Base-by-base conservation (phyloP, 1,139 yeast genomes). In the Lodderomyces pseudojiufengensis region DNA sequence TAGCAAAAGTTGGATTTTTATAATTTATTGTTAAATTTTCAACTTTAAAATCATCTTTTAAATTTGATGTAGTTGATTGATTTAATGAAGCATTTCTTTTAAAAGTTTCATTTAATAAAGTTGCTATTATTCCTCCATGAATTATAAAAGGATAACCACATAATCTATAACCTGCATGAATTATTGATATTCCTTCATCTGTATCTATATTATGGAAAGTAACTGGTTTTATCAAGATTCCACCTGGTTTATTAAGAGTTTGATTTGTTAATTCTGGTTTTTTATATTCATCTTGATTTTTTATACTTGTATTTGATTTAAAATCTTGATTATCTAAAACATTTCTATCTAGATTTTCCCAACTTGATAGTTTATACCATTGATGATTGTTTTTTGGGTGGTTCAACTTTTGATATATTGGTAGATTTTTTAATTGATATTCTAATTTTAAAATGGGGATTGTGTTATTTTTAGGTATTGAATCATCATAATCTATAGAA, bases 81-180 rank as follows among this genome's bases (percentile, higher is more conserved):
- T 63, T 45, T 50, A 76, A 59, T 6, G 74, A 69, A 1, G 83
- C 81, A 37, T 76, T 73, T 35, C 82, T 58, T 39, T 76, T 80
- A 61, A 79, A 71, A 3, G 84, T 70, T 44, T 88, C 96, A 52
- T 85, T 94, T 40, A 87, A 63, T 10, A 90, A 63, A 0, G 95
- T 82, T 7, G 95, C 95, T 26, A 90, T 59, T 29, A 90, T 77
- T 0, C 97, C 97, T 3, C 97, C 97, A 53, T 90, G 97, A 1
- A 87, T 74, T 26, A 90, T 64, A 48, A 85, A 80, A 1, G 97
- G 97, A 53, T 83, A 88, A 2, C 97, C 97, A 32, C 94, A 80
- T 25, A 88, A 61, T 43, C 74, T 73, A 52, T 82, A 78, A 0
- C 97, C 97, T 34, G 84, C 71, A 55, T 87, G 95, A 20, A 86